A percentile compares a stretch with the other conserved stretches of the same genome.
Conservation (phyloP, 164 flowering plant species). For the Kalanchoe fedtschenkoi region DNA sequence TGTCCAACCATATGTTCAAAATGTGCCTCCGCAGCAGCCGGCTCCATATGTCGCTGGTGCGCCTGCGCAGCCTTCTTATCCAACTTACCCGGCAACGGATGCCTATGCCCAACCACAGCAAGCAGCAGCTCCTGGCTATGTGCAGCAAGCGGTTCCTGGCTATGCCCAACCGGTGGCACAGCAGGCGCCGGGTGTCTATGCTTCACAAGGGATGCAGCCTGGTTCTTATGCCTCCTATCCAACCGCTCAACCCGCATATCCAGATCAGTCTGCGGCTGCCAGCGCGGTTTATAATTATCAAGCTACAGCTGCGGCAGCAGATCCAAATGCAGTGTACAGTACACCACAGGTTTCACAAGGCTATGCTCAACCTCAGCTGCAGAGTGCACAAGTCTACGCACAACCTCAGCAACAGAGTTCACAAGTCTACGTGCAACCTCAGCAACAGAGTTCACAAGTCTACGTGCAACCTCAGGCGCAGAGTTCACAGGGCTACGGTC, state of each 20-base stretch:
- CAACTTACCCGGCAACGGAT: constrained; percentile 36
- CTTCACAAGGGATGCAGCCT: constrained; percentile 20
- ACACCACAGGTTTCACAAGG: constrained; percentile 28
- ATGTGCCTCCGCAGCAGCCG: constrained; percentile 44
- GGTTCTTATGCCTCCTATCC: constrained; percentile 27
- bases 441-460: constrained; percentile 21
- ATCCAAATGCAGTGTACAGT: constrained; percentile 27
- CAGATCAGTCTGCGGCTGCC: constrained; percentile 43
- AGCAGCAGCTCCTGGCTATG: constrained; percentile 33
- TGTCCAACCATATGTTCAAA: constrained; percentile 41
- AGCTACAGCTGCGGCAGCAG: constrained; percentile 22
- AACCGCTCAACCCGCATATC: constrained; percentile 45
- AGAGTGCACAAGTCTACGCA: constrained; percentile 31
- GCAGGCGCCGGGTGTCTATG: constrained; percentile 33
- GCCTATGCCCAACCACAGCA: constrained; percentile 43
- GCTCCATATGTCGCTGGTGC: constrained; percentile 48
- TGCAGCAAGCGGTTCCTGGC: constrained; percentile 36
- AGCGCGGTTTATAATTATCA: constrained; percentile 49
- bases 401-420: constrained; percentile 32
- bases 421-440: constrained; percentile 41
- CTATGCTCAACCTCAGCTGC: constrained; percentile 43
- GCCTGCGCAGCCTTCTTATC: constrained; percentile 47
- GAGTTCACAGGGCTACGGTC: no score
- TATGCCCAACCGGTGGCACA: constrained; percentile 46
- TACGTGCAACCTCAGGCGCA: constrained; percentile 50